Evolutionary conservation across 2,329 filamentous ascomycete species (phyloP).

Genomic region (Monilinia fructigena): DNA sequence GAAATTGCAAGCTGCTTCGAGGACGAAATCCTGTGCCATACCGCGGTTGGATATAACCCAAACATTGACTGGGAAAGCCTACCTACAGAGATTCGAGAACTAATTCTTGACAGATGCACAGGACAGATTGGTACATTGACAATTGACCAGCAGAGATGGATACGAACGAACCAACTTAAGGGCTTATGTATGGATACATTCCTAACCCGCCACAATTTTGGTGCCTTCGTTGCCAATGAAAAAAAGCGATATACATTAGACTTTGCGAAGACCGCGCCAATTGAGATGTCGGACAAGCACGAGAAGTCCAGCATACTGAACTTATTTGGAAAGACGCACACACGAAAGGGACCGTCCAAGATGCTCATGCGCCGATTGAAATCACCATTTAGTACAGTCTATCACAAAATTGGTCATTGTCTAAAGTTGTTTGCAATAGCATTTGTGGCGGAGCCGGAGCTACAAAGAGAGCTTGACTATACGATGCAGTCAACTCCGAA

Average conservation of each 20-base stretch:
- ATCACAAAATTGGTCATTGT: slow-evolving; percentile 38
- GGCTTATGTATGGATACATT: slow-evolving; percentile 30
- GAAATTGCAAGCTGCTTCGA: slow-evolving; percentile 18
- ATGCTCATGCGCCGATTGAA: slow-evolving; percentile 24
- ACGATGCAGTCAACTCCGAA: slow-evolving; percentile 23
- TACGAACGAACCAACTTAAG: slow-evolving; percentile 29
- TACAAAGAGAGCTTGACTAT: slow-evolving; percentile 46
- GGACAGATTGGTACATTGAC: slow-evolving; percentile 41
- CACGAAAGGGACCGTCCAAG: slow-evolving; percentile 1
- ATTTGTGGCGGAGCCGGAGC: slow-evolving; percentile 47
- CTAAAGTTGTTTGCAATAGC: slow-evolving; percentile 47
- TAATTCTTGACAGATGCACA: slow-evolving; percentile 48
- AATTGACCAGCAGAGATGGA: slow-evolving; percentile 30
- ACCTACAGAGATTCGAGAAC: slow-evolving; percentile 46
- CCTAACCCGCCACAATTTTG: slow-evolving; percentile 32
- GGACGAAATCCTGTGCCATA: slow-evolving; percentile 45
- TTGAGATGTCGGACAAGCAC: slow-evolving; percentile 15
- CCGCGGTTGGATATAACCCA: slow-evolving; percentile 50
- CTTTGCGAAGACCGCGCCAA: slow-evolving; percentile 24
- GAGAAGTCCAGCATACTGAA: slow-evolving; percentile 15
- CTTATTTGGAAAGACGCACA: slow-evolving; percentile 1
- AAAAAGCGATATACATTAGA: slow-evolving; percentile 29
- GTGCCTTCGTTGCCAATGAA: slow-evolving; percentile 32
- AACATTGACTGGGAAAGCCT: slow-evolving; percentile 53
- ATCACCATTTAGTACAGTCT: slow-evolving; percentile 36